Evolutionary conservation across 805 yeast genomes (phyloP), one percentile per base, ranked within the genome.

Genomic region (Yamadazyma paraphyllophila): DNA sequence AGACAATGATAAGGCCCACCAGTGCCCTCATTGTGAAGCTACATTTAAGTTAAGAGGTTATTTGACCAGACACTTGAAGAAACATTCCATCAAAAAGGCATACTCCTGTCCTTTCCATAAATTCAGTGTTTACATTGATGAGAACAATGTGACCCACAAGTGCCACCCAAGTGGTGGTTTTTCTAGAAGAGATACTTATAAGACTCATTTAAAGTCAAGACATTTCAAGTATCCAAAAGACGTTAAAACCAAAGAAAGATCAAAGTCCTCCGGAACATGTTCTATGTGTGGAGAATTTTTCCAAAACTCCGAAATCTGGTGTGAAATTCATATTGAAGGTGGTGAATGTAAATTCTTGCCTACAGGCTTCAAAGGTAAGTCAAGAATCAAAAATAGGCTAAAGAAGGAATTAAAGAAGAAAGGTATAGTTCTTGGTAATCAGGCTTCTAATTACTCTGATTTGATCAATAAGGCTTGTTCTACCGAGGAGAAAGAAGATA

Each of bases 101-200:
- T 79, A 73, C 60, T 54, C 66, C 37, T 79, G 83, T 54, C 83
- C 83, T 2, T 79, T 72, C 63, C 78, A 71, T 58, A 57, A 63
- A 46, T 57, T 57, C 25, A 61, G 67, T 35, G 60, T 63, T 20
- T 66, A 62, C 53, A 61, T 65, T 44, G 74, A 68, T 49, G 73
- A 70, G 36, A 63, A 66, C 48, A 67, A 69, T 52, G 56, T 62
- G 45, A 65, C 71, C 15, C 74, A 68, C 42, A 68, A 71, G 49
- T 79, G 84, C 50, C 83, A 78, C 55, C 76, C 80, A 14, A 75
- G 73, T 16, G 84, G 83, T 6, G 81, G 81, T 3, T 79, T 79
- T 53, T 76, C 83, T 5, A 66, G 84, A 55, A 67, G 83, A 54
- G 84, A 79, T 56, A 78, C 84, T 6, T 77, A 76, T 58, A 77